Base-by-base conservation (phyloP, 768 basidiomycete species). In the Trametes elegans region DNA sequence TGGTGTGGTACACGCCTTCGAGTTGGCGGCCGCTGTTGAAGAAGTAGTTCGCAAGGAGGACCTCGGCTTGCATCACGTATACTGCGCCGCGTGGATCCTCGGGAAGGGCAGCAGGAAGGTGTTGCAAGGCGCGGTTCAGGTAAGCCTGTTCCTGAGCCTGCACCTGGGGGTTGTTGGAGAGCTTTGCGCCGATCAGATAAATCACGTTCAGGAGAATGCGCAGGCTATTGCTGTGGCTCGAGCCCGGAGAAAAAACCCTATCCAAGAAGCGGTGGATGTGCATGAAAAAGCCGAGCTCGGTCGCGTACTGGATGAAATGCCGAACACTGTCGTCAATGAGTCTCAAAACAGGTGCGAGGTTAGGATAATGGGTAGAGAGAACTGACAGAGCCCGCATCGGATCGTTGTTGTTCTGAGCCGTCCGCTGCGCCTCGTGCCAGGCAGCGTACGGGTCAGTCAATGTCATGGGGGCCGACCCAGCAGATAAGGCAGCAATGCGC, bases 241-340 rank as follows among this genome's bases (percentile, higher is more conserved):
- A 51, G 7, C 51, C 48, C 43, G 36, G 40, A 26, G 49, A 24
- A 41, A 54, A 54, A 13, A 52, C 44, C 21, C 36, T 47, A 14
- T 73, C 49, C 23, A 71, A 71, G 53, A 86, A 81, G 8, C 81
- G 77, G 7, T 68, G 62, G 2, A 69, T 32, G 59, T 83, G 66
- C 45, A 90, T 78, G 67, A 88, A 89, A 61, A 89, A 83, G 5
- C 86, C 86, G 55, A 87, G 79, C 60, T 82, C 79, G 29, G 71
- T 63, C 2, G 77, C 75, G 61, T 87, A 77, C 16, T 77, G 79
- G 11, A 81, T 61, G 62, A 90, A 83, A 32, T 57, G 35, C 31
- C 53, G 58, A 34, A 63, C 38, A 24, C 63, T 63, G 44, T 36
- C 38, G 38, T 44, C 39, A 42, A 35, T 53, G 29, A 48, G 51